Base-by-base conservation (phyloP, 2,329 filamentous ascomycete genomes). In the Zymoseptoria crescenta region DNA sequence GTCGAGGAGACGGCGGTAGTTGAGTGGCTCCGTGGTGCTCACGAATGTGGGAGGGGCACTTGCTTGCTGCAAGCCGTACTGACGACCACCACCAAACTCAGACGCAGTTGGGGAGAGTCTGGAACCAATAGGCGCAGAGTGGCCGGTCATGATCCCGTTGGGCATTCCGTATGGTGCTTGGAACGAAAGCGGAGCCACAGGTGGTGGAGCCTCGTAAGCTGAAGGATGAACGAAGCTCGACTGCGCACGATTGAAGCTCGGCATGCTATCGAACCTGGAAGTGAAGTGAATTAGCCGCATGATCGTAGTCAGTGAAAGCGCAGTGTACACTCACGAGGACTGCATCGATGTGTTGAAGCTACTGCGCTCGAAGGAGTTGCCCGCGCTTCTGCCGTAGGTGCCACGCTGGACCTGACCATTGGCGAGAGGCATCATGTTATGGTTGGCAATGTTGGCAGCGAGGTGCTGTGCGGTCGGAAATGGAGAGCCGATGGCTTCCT, bases 1-100 rank as follows among this genome's bases (percentile, higher is more conserved):
- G 71, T 99, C 94, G 52, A 97, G 84, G 48, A 99, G 83, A 58
- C 92, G 91, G 61, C 94, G 91, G 71, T 97, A 99, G 75, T 99
- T 97, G 69, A 97, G 83, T 9, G 93, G 94, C 75, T 99, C 94
- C 6, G 89, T 88, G 3, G 91, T 87, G 9, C 89, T 87, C 28
- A 96, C 78, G 72, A 95, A 96, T 0, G 62, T 69, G 13, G 57
- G 56, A n/a, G 57, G 54, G 9, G 30, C 21, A 29, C 54, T 57
- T 28, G 54, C 61, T 6, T 58, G 55, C 48, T 63, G 61, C 28
- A 57, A 56, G 55, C 74, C 74, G 76, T 76, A 79, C 35, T 66
- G 62, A 55, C 63, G 63, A 50, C 64, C 64, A n/a, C 72, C 68
- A 57, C 68, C 74, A 65, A 79, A 80, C 64, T 80, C 77, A 20